Base-by-base conservation (phyloP, 352 stramenopile species). In the Phytopythium cucurbitacearum region DNA sequence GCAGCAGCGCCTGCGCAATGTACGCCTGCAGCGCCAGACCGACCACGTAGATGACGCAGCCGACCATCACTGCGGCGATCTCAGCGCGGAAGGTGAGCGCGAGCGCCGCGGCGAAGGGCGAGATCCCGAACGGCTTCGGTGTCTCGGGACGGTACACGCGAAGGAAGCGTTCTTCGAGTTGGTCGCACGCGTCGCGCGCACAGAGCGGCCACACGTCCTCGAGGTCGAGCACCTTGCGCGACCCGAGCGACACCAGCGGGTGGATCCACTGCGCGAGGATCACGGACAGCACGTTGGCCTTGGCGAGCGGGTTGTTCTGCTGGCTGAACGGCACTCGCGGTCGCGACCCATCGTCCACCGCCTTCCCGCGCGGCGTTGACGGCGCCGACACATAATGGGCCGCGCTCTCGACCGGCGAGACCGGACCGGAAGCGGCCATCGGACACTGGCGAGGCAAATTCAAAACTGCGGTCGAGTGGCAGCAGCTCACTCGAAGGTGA, bases 191-290 rank as follows among this genome's bases (percentile, higher is more conserved):
- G 38, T 76, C 64, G 8, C 40, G 52, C 9, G 51, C 11, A 38
- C 62, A 67, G 6, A 79, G 36, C 0, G 48, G 50, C 64, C 66
- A 79, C 16, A 74, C 35, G 39, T 74, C 69, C 7, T 64, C 51
- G 8, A 59, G 37, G 28, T 73, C 55, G 13, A 80, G 46, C 12
- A 68, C 42, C 6, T 62, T 61, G 10, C 46, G 43, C 28, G 70
- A 39, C 0, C 63, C 63, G 3, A 69, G 50, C 12, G 62, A 67
- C 33, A 79, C 48, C 57, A 80, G 61, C 5, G 63, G 57, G 38
- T 73, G 57, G 11, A 70, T 64, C 66, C 70, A 76, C 49, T 64
- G 60, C n/a, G 46, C 64, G 34, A 72, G 32, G 38, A 54, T 50
- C 38, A 69, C 51, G n/a, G 64, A 72, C 3, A 55, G 40, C 16